Percentiles rank a stretch among this genome's conserved stretches.
phyloP scores from a whole-genome alignment of 345 rosid genomes.

The sweet orange (Citrus sinensis) region DVS_A1.0 CM039168.1:3706501-3707000 shows the following conservation, averaged over 20 bases:
- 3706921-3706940: no score
- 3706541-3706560: not conserved
- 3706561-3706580: not conserved
- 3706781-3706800: not conserved
- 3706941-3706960: no score
- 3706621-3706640: not conserved
- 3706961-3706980: not conserved
- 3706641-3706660: conserved; percentile 4
- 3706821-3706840: not conserved
- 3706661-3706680: not conserved
- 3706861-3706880: not conserved
- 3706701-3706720: not conserved
- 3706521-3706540: not conserved
- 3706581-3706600: not conserved
- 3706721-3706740: not conserved
- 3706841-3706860: not conserved
- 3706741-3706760: no score
- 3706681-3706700: not conserved
- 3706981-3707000: no score
- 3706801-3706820: not conserved
- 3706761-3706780: not conserved
- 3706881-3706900: not conserved
- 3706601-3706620: not conserved
- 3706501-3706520: no score
- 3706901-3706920: not conserved